phyloP scores from a whole-genome alignment of 345 rosid genomes.

The Garcia nutans region DNA sequence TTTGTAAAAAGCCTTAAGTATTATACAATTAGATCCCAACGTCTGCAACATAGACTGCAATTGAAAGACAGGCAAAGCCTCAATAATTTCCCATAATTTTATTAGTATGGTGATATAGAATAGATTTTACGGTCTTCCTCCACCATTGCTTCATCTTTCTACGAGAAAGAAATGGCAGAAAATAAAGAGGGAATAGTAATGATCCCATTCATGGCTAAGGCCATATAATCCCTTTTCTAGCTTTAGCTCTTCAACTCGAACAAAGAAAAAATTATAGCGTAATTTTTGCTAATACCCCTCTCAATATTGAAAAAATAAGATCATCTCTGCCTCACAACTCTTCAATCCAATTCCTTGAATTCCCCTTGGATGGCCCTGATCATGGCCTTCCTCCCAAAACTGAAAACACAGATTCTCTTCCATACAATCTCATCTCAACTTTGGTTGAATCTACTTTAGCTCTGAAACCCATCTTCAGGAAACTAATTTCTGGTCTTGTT shows the following conservation, averaged over 20 bases:
- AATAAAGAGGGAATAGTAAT: conserved; percentile 12
- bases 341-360: too few relatives aligned
- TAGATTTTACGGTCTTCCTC: too few relatives aligned
- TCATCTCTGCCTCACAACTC: conserved; percentile 43
- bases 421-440: conserved; percentile 50
- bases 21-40: too few relatives aligned
- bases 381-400: conserved; percentile 67
- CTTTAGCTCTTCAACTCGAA: conserved; percentile 60
- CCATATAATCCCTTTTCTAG: conserved; percentile 68
- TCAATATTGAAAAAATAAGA: conserved; percentile 47
- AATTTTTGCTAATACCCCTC: conserved; percentile 58
- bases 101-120: too few relatives aligned
- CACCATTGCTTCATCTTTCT: too few relatives aligned
- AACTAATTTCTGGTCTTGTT: conserved; percentile 30
- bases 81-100: too few relatives aligned
- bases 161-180: conserved; percentile 3
- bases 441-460: conserved; percentile 60
- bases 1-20: too few relatives aligned
- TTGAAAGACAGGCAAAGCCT: too few relatives aligned
- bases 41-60: too few relatives aligned
- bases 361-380: conserved; percentile 52
- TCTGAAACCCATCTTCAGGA: conserved; percentile 42
- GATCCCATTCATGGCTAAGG: conserved; percentile 14
- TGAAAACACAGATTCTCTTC: conserved; percentile 66
- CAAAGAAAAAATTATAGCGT: conserved; percentile 28